Conservation (phyloP, 129 eudicot genomes). For the Mikania micrantha region DNA sequence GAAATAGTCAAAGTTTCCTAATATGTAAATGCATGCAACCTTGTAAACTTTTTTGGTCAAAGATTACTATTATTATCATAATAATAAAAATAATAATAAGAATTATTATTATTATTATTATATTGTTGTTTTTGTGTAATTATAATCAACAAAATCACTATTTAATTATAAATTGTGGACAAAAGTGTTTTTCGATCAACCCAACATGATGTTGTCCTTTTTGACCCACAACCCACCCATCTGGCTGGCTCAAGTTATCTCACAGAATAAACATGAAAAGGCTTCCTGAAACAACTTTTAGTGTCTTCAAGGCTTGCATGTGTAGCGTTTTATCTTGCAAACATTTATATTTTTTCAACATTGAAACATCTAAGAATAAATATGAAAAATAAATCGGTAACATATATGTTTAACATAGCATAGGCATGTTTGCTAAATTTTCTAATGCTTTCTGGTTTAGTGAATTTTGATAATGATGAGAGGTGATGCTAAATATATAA, state of each 20-base stretch:
- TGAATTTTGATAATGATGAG: neutral
- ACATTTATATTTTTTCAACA: neutral
- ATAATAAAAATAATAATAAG: too few relatives aligned
- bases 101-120: too few relatives aligned
- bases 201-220: neutral
- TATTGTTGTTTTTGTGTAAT: too few relatives aligned
- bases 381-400: neutral
- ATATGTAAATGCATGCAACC: neutral
- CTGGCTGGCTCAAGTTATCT: neutral
- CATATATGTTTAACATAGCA: neutral
- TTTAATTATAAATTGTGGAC: neutral
- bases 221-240: neutral
- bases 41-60: neutral
- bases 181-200: neutral
- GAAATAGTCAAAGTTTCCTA: neutral
- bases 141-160: neutral
- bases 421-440: neutral
- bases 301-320: neutral
- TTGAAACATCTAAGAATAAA: neutral
- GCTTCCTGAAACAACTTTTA: neutral
- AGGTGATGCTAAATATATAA: neutral
- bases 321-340: neutral
- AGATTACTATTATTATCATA: neutral
- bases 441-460: neutral
- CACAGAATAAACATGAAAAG: neutral